Evolutionary conservation across 805 yeast species (phyloP), one percentile per base, ranked within the genome.

Genomic region (Yarrowia sp.): DNA sequence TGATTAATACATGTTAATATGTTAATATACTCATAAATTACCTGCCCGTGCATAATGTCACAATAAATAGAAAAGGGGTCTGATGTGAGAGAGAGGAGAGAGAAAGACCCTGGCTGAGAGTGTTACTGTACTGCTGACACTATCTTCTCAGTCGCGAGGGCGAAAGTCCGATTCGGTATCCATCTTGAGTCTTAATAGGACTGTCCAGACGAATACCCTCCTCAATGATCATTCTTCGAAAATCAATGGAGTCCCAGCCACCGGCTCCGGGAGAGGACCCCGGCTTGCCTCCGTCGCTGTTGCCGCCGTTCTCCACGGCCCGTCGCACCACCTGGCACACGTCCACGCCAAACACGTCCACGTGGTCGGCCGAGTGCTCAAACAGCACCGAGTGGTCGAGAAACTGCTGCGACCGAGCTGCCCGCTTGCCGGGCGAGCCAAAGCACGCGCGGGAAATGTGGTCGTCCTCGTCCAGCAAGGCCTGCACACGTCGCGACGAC

Each of bases 281-380:
- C 3, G 30, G 30, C 46, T 60, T 46, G 46, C 36, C 53, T 4
- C 53, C 66, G 20, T 60, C 66, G 10, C 33, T 1, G 30, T 24
- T 24, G 19, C 43, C 66, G 17, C 53, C 49, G 38, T 49, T 63
- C 58, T 77, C 81, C 44, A 79, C 80, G 8, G 84, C 85, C n/a
- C 85, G 74, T 68, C 79, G 76, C 6, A 83, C 81, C 30, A 83
- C 84, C 47, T 84, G 79, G 70, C 84, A 82, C 40, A 85, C 78
- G 73, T 85, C 88, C 58, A 85, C 86, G 10, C 88, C 88, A 75
- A 85, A 85, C 46, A 85, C 80, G 73, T 85, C 67, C 15, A 47
- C 58, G 19, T 49, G 58, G 39, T 63, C 67, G 30, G 40, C 44
- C 13, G 67, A 17, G 58, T 63, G 58, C 46, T 63, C 46, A 34